A percentile compares a stretch with the other conserved stretches of the same genome.
Evolutionary conservation across 805 yeast species (phyloP).

Genomic region (Candida hispaniensis): DNA sequence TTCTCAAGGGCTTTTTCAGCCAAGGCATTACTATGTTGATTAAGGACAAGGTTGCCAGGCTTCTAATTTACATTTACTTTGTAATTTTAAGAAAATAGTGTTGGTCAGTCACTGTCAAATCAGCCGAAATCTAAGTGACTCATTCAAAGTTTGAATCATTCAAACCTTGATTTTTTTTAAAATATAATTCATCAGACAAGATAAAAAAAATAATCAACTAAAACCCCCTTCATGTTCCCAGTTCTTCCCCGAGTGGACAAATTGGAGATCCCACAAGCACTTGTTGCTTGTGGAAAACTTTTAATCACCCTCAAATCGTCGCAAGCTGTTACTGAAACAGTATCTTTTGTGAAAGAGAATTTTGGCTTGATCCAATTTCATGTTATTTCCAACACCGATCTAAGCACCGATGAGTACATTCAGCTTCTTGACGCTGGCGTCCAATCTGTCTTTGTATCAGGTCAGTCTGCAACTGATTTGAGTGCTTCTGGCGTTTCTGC

Average conservation of each 20-base stretch:
- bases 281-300: conserved; percentile 8
- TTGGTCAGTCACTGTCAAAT: background rate
- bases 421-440: conserved; percentile 55
- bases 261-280: conserved; percentile 2
- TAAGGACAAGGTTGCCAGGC: conserved; percentile 29
- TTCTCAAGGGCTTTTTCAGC: conserved; percentile 28
- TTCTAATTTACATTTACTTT: conserved; percentile 22
- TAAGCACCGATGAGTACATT: conserved; percentile 35
- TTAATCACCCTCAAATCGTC: conserved; percentile 4
- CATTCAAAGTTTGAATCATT: no score
- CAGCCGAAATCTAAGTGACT: no score
- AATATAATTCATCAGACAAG: no score
- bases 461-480: conserved; percentile 28
- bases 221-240: conserved; percentile 8
- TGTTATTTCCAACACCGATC: conserved; percentile 12
- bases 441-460: conserved; percentile 34
- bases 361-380: conserved; percentile 16
- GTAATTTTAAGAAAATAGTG: conserved; percentile 6
- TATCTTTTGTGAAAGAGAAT: conserved; percentile 3
- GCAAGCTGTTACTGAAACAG: conserved; percentile 3
- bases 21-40: conserved; percentile 31
- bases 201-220: no score
- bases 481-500: conserved; percentile 43
- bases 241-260: conserved; percentile 11
- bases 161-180: no score